Base-by-base conservation (phyloP, 2,329 filamentous ascomycete species). In the Colletotrichum musae region DNA sequence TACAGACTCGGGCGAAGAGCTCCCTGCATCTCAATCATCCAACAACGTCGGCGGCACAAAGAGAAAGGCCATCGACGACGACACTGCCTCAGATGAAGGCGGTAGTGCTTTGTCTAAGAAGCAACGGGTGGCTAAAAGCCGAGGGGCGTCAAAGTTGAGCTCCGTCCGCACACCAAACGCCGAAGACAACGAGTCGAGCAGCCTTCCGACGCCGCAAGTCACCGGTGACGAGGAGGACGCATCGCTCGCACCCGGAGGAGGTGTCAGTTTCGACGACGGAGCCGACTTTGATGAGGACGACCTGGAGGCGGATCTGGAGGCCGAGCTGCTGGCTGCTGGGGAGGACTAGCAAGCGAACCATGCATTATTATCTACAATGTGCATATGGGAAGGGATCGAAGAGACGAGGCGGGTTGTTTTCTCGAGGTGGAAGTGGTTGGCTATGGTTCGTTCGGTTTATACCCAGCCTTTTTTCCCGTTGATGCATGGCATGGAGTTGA, bases 261-360 rank as follows among this genome's bases (percentile, higher is more conserved):
- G 68, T 72, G 54, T 53, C 6, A 74, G 74, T 39, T 41, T 57
- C 7, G 77, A 77, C n/a, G 76, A 78, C 48, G 77, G 77, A 7
- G 78, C 78, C n/a, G 84, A 83, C 50, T 79, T 83, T 58, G 84
- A 85, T 52, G 86, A 88, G 10, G 86, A 87, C 62, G 84, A 88
- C 72, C 78, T 88, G 36, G 88, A 88, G 74, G 86, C 85, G 28
- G 89, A 91, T 73, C 78, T 91, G 58, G 91, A 91, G 77, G 87
- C 88, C 45, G 89, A 91, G 73, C 83, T 92, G 76, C 81, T 90
- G 74, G 89, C 88, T 1, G 89, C 67, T 88, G 72, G 68, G 12
- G 64, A 68, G 5, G 53, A 68, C 36, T 70, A 58, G 52, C 24
- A 18, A 41, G 10, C 5, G 6, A 10, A 9, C 39, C 45, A 47